phyloP scores from a whole-genome alignment of 1,284 basidiomycete species.

The Tremellales sp. region DNA sequence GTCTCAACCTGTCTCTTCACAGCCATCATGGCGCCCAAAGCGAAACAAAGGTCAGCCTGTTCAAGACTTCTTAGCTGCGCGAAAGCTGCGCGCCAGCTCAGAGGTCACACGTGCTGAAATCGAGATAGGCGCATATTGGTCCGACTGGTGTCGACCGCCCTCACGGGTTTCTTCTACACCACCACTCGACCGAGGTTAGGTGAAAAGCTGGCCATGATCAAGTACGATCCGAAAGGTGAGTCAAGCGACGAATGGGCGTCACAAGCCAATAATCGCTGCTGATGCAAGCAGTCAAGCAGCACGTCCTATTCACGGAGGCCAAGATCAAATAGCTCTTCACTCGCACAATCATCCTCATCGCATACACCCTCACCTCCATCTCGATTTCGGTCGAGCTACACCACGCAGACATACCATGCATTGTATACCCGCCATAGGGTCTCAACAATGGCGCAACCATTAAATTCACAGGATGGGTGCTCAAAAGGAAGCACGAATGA shows the following conservation, averaged over 20 bases:
- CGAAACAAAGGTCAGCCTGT: constrained; percentile 59
- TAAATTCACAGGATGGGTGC: too few species aligned
- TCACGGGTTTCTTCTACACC: constrained; percentile 86
- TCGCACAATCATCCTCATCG: not conserved
- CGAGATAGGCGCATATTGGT: constrained; percentile 69
- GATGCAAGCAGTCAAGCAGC: constrained; percentile 58
- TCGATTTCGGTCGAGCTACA: not conserved
- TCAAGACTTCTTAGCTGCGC: constrained; percentile 1
- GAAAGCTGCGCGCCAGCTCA: not conserved
- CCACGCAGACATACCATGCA: constrained; percentile 19
- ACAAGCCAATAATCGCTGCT: not conserved
- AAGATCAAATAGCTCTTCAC: constrained; percentile 55
- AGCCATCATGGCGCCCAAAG: constrained; percentile 52
- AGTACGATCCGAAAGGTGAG: constrained; percentile 81
- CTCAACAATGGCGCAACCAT: too few species aligned
- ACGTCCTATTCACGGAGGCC: constrained; percentile 66
- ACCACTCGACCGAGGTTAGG: constrained; percentile 66
- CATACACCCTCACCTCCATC: not conserved
- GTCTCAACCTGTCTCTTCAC: not conserved
- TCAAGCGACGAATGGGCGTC: constrained; percentile 5
- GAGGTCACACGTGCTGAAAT: not conserved
- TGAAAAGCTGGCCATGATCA: constrained; percentile 72
- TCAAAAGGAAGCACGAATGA: too few species aligned
- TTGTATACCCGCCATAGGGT: constrained; percentile 18
- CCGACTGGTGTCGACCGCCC: constrained; percentile 79